Evolutionary conservation across 495 filamentous ascomycete species (phyloP).

Genomic region (Aspergillus baeticus): DNA sequence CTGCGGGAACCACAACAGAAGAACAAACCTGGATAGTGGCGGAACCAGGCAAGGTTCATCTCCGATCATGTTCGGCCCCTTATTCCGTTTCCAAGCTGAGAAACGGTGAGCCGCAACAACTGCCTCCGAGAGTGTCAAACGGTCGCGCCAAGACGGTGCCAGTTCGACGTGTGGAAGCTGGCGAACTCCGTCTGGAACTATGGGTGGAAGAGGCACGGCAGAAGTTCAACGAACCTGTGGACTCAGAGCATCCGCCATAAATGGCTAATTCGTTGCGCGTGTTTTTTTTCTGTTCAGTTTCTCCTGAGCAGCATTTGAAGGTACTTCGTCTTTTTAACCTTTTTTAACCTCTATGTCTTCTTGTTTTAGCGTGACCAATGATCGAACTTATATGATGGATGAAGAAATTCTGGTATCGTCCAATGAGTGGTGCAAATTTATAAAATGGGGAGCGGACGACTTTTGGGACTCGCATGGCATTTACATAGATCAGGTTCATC

Average conservation of each 20-base stretch:
- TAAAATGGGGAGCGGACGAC: conserved; percentile 46
- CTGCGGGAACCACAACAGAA: conserved; percentile 62
- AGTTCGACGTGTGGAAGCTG: conserved; percentile 53
- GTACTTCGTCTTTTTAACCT: conserved; percentile 23
- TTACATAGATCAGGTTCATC: conserved; percentile 47
- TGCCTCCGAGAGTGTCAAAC: conserved; percentile 40
- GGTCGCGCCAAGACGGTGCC: conserved; percentile 52
- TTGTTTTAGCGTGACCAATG: conserved; percentile 53
- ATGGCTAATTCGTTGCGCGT: conserved; percentile 12
- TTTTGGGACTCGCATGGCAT: conserved; percentile 49
- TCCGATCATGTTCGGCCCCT: conserved; percentile 45
- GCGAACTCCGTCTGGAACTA: conserved; percentile 52
- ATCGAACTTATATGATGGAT: conserved; percentile 50
- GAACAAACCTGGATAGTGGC: conserved; percentile 55
- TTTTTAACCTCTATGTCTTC: conserved; percentile 35
- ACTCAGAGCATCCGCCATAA: conserved; percentile 43
- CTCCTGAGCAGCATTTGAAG: conserved; percentile 18
- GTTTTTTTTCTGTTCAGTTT: conserved; percentile 21
- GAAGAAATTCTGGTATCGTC: conserved; percentile 41
- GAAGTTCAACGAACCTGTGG: conserved; percentile 52
- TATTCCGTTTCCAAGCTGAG: conserved; percentile 45
- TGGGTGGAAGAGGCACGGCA: conserved; percentile 58
- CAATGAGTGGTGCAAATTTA: conserved; percentile 46
- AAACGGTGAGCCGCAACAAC: conserved; percentile 38
- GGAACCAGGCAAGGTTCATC: conserved; percentile 48